phyloP scores from a whole-genome alignment of 768 basidiomycete species.

The Tricholoma matsutake region DNA sequence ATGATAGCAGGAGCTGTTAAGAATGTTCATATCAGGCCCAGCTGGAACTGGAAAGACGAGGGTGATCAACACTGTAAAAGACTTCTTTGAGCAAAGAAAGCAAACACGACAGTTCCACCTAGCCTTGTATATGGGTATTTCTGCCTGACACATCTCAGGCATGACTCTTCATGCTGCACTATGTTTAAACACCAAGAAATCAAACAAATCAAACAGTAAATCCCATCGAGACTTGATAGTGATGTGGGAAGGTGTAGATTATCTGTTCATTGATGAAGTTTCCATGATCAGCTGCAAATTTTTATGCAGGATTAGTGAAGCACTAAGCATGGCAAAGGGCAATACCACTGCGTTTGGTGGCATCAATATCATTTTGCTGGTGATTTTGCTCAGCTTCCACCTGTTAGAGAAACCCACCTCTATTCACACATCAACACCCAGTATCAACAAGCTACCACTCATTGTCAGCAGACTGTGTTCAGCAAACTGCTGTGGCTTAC shows the following conservation, averaged over 20 bases:
- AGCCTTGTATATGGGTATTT: too few relatives aligned
- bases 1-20: conserved; percentile 33
- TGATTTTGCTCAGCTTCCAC: conserved; percentile 18
- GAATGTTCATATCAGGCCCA: conserved; percentile 35
- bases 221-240: not conserved
- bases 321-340: conserved; percentile 5
- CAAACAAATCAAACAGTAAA: not conserved
- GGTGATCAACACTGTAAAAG: conserved; percentile 33
- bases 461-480: not conserved
- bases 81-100: too few relatives aligned
- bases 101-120: too few relatives aligned
- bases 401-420: not conserved
- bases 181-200: too few relatives aligned
- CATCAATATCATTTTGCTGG: conserved; percentile 24
- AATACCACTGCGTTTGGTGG: conserved; percentile 25
- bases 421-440: not conserved
- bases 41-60: conserved; percentile 43
- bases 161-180: too few relatives aligned
- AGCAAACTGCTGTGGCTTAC: not conserved
- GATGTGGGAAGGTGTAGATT: conserved; percentile 32
- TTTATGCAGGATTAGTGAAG: conserved; percentile 5
- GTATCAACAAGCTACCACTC: not conserved
- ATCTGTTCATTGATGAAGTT: conserved; percentile 27
- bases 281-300: conserved; percentile 13
- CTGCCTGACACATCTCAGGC: too few relatives aligned